Evolutionary conservation across 179 eudicot genomes (phyloP).

Genomic region (Vitellaria paradoxa): DNA sequence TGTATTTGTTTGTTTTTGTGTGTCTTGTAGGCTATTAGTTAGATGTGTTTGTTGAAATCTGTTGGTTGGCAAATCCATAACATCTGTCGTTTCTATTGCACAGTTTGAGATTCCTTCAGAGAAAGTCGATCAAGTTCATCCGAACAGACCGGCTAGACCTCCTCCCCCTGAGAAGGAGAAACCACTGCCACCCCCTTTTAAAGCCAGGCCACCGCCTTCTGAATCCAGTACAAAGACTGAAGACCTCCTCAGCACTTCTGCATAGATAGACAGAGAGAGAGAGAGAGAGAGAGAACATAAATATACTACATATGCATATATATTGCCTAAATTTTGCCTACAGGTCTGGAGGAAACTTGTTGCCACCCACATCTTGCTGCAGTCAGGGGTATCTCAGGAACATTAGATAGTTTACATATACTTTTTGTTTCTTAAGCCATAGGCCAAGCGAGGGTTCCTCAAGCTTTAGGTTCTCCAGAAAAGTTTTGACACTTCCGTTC

Average conservation of each 20-base stretch:
- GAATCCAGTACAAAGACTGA: slow-evolving; percentile 22
- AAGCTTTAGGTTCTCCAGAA: no score
- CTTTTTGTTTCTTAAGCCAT: no score
- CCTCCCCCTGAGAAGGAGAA: slow-evolving; percentile 42
- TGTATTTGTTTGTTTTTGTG: no score
- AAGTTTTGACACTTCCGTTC: no score
- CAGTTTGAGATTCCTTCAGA: slow-evolving; percentile 83
- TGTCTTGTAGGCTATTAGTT: neutral
- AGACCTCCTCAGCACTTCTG: slow-evolving; percentile 66
- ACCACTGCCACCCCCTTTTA: slow-evolving; percentile 26
- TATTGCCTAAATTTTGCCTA: neutral
- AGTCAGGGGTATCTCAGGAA: neutral
- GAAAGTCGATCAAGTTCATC: slow-evolving; percentile 66
- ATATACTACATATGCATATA: neutral
- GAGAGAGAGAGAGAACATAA: neutral
- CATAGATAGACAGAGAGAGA: slow-evolving; percentile 22
- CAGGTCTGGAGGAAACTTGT: neutral
- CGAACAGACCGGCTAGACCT: slow-evolving; percentile 64
- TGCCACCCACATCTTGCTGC: neutral
- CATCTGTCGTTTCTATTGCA: slow-evolving; percentile 13
- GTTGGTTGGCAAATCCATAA: neutral
- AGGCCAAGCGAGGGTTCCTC: no score
- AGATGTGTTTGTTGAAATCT: neutral
- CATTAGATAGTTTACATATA: no score
- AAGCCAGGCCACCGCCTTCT: slow-evolving; percentile 22